phyloP scores from a whole-genome alignment of 352 stramenopile genomes.

The Phytophthora tentaculata region DNA sequence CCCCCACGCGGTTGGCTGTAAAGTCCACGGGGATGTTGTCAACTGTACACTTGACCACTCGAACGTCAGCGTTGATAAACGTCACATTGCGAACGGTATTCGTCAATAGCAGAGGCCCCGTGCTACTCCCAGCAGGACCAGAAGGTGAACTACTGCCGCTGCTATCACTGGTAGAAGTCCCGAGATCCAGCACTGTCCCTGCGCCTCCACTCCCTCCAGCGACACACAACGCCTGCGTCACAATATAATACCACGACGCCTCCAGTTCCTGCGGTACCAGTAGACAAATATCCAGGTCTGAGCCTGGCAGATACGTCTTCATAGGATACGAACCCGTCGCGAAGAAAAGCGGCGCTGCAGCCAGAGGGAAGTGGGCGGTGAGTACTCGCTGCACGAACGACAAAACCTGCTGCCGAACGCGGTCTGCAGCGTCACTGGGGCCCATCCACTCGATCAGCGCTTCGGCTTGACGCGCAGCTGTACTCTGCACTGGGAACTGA shows the following conservation, averaged over 20 bases:
- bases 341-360: constrained; percentile 60
- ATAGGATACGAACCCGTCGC: constrained; percentile 89
- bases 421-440: constrained; percentile 67
- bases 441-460: constrained; percentile 69
- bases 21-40: constrained; percentile 92
- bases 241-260: constrained; percentile 84
- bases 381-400: constrained; percentile 72
- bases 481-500: constrained; percentile 45
- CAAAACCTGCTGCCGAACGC: constrained; percentile 66
- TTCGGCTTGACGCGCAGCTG: constrained; percentile 44
- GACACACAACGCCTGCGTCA: constrained; percentile 85
- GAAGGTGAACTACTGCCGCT: constrained; percentile 29
- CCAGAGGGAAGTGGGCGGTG: constrained; percentile 54
- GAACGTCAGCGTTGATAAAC: constrained; percentile 90
- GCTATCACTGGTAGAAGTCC: constrained; percentile 20
- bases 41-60: constrained; percentile 91
- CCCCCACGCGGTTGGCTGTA: constrained; percentile 85
- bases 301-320: constrained; percentile 91
- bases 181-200: constrained; percentile 39
- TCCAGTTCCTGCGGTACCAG: constrained; percentile 84
- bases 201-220: constrained; percentile 48
- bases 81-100: constrained; percentile 90
- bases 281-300: constrained; percentile 86
- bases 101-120: constrained; percentile 34
- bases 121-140: constrained; percentile 13